Base-by-base conservation (phyloP, 225 moss, liverwort and hornwort species). In the Rhytidiadelphus loreus region DNA sequence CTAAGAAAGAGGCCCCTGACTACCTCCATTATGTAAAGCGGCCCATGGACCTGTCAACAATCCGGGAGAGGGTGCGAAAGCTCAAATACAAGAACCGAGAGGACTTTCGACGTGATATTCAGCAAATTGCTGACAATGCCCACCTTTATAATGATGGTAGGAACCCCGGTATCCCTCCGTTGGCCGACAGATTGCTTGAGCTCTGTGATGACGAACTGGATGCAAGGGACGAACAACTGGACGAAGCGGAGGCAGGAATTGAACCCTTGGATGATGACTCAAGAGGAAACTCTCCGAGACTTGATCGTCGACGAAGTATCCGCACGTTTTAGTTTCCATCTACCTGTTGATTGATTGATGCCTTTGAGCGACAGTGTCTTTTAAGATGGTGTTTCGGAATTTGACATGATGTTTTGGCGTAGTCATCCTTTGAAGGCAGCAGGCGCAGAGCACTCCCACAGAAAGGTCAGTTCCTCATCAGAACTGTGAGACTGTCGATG, bases 1-100 rank as follows among this genome's bases (percentile, higher is more conserved):
- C 96, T 16, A 99, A 97, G 92, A 99, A 97, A 87, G 97, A 99
- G n/a, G 99, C 99, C 48, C 99, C 99, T 72, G 99, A 99, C 88
- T 99, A 99, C 82, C 91, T 95, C 66, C 91, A 92, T 50, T 93
- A 89, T 66, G 95, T 99, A 7, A 95, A 97, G 93, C 93, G 87
- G 65, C 99, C 99, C 44, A 99, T 99, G 99, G 99, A 99, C 82
- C 90, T 99, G 55, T 93, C 96, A 43, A 93, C 91, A 35, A 96
- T 99, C 66, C 94, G 99, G 74, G 99, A 99, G 81, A 92, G 94
- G 72, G 97, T 95, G 68, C 96, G 97, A 63, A 96, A 95, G 93
- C 94, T 99, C 82, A 91, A 88, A 64, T 99, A 99, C 83, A 97
- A 90, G 88, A 92, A 77, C 85, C 92, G 97, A 80, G 96, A 94